Evolutionary conservation across 192 early-diverging fungal genomes (phyloP), one percentile per base, ranked within the genome.

Genomic region (Dissophora ornata): DNA sequence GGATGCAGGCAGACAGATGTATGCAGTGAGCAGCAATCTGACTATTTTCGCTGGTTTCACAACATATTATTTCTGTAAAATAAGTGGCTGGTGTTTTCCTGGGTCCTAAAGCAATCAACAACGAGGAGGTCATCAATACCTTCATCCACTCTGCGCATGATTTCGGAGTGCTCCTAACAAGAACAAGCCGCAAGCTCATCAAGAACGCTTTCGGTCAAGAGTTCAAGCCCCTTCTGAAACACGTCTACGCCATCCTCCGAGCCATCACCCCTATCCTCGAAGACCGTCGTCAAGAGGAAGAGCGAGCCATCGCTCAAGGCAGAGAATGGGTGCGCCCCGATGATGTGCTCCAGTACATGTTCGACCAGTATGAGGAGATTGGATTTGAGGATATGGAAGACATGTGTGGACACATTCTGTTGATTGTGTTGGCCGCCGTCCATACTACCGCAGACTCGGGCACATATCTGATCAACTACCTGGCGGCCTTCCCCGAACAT

Each of bases 331-430:
- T 25, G 11, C 42, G 55, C 11, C 66, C 66, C 49, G 12, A 62
- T 15, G 80, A 82, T 21, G 34, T 82, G 16, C 25, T 82, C 26
- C 71, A 82, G 57, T 24, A 29, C 4, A 30, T 77, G 16, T 46
- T 79, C 3, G 71, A 80, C 19, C 41, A 36, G 6, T 24, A 21
- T 22, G 63, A 54, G 21, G 58, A 80, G 26, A 56, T 68, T 32
- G 55, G 55, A 6, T 58, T 58, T 30, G 26, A 50, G 4, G 55
- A 68, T 36, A 11, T 57, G 0, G 66, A 68, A 28, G 66, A 68
- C 16, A 24, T 68, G 12, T 58, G 54, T 13, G 66, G 55, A 18
- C 62, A 71, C 38, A 28, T 70, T 0, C 41, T 79, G 7, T 41
- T 71, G 5, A 32, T 82, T 21, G 33, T 79, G 36, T 56, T 78